Evolutionary conservation across 2,329 filamentous ascomycete species (phyloP).

Genomic region (Stachybotrys chlorohalonatus): DNA sequence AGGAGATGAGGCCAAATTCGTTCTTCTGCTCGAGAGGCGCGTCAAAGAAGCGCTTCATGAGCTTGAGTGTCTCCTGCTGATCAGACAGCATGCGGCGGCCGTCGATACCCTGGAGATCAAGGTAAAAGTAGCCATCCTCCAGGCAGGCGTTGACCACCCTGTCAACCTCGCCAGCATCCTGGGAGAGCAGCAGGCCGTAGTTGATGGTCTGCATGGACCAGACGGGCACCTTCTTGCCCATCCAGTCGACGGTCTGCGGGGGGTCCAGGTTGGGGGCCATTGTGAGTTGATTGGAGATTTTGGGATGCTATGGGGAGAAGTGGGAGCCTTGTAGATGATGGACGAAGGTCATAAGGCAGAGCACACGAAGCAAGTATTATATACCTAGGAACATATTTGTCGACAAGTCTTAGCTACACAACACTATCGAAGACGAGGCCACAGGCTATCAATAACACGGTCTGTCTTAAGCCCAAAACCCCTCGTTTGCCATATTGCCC

Average conservation of each 20-base stretch:
- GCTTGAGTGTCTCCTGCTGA: constrained; percentile 39
- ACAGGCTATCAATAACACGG: too few relatives aligned
- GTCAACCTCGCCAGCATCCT: constrained; percentile 44
- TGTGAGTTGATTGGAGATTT: constrained; percentile 4
- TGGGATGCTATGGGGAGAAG: too few relatives aligned
- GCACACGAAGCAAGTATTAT: background rate
- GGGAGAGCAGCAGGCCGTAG: constrained; percentile 41
- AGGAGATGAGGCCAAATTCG: constrained; percentile 43
- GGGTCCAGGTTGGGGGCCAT: constrained; percentile 29
- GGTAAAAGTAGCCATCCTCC: constrained; percentile 46
- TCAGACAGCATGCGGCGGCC: constrained; percentile 43
- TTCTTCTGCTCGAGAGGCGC: constrained; percentile 45
- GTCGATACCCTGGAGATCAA: constrained; percentile 43
- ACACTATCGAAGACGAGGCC: background rate
- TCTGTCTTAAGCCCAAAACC: background rate
- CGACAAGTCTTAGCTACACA: background rate
- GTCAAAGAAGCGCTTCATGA: constrained; percentile 49
- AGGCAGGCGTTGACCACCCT: constrained; percentile 39
- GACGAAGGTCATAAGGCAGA: background rate
- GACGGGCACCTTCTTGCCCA: constrained; percentile 38
- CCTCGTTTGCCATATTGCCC: constrained; percentile 1
- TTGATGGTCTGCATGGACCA: constrained; percentile 43
- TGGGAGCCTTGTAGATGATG: background rate
- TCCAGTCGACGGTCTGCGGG: constrained; percentile 38
- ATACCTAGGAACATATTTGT: background rate